These are phyloP conservation scores for Phialophora macrospora DNA, from an alignment of 2,329 filamentous ascomycete species.

Conservation along the genomic window DNA sequence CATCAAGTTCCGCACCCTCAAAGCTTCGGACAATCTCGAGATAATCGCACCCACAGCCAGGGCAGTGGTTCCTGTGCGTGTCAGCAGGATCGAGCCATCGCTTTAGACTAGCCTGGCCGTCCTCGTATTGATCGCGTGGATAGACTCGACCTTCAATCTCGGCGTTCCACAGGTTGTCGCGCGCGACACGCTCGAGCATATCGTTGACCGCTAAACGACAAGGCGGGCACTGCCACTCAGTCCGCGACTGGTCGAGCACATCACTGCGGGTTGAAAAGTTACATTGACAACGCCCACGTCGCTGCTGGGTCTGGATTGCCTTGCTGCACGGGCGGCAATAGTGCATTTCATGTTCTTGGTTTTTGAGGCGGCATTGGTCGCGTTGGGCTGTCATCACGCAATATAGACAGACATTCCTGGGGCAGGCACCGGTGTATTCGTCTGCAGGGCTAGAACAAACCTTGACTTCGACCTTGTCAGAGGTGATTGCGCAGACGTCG, in stretches of 20 bases:
- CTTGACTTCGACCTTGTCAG: constrained; percentile 11
- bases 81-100: constrained; percentile 19
- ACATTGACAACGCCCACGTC: constrained; percentile 13
- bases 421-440: constrained; percentile 12
- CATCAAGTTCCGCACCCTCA: not conserved
- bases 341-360: constrained; percentile 21
- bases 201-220: constrained; percentile 7
- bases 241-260: constrained; percentile 11
- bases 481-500: constrained; percentile 11
- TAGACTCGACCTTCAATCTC: constrained; percentile 5
- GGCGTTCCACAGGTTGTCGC: constrained; percentile 12
- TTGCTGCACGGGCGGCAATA: constrained; percentile 24
- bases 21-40: constrained; percentile 8
- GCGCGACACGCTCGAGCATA: constrained; percentile 11
- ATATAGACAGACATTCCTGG: constrained; percentile 19
- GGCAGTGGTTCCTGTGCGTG: constrained; percentile 23
- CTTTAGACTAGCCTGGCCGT: constrained; percentile 1
- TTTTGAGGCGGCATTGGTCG: constrained; percentile 2
- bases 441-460: constrained; percentile 7
- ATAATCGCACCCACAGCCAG: constrained; percentile 22
- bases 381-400: constrained; percentile 20
- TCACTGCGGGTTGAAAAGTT: not conserved
- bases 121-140: not conserved
- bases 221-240: constrained; percentile 24
- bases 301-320: not conserved